Evolutionary conservation across 2,329 filamentous ascomycete genomes (phyloP), one percentile per base, ranked within the genome.

Genomic region (Exophiala dermatitidis): DNA sequence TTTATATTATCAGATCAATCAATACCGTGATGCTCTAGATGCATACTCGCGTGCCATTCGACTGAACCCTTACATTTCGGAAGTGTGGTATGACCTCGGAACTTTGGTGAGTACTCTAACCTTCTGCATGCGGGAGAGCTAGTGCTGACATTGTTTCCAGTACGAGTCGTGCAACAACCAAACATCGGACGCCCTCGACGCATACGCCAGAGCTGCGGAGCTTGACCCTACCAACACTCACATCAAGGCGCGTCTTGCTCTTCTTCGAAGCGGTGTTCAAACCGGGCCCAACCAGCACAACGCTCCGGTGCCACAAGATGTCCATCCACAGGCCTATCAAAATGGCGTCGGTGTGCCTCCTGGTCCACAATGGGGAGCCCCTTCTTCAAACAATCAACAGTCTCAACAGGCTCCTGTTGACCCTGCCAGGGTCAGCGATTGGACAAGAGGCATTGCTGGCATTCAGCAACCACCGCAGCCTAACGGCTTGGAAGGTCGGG

Each of bases 111-210:
- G 86, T 80, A 34, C 31, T 36, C 36, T 36, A 10, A 40, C 1
- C 19, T 6, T 26, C 30, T 43, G 9, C 41, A 6, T 8, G 46
- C 12, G 32, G 28, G 12, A 31, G 26, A 10, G 5, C 3, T 36
- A 12, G 45, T 42, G 33, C 68, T 75, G 60, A 76, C 65, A 43
- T 44, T 34, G 26, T 36, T 48, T 30, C 12, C 62, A 94, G 86
- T 98, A 98, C 67, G 93, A 98, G 70, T 95, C 90, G 29, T 98
- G 93, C 72, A 97, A 98, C 77, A 97, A 97, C 73, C 93, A 98
- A 72, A 95, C 95, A 54, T 88, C 84, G 48, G 93, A 98, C 75
- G 93, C 93, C 1, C 78, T 97, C 42, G 93, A 98, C 70, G 93
- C 93, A 4, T 98, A 97, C 69, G 87, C 91, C 66, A 83, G 93